Evolutionary conservation across 1,284 basidiomycete species (phyloP).

Genomic region (Moesziomyces sp.): DNA sequence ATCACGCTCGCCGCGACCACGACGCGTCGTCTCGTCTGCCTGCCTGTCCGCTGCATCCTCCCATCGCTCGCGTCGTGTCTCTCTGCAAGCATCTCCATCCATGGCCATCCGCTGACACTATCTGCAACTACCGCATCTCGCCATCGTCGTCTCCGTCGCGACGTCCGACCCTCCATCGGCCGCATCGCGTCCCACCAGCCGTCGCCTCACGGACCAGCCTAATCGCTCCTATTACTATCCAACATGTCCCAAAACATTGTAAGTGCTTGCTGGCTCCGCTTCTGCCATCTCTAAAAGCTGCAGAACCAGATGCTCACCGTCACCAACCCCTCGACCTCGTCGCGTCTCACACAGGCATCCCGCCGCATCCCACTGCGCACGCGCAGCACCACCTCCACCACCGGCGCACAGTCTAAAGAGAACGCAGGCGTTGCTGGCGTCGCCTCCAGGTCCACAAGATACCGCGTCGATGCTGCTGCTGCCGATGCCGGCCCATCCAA

Average conservation of each 20-base stretch:
- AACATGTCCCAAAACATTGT: conserved; percentile 39
- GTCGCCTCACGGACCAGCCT: not conserved
- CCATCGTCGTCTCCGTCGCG: conserved; percentile 11
- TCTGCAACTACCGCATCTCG: conserved; percentile 14
- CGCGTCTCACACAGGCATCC: conserved; percentile 29
- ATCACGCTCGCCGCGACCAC: not conserved
- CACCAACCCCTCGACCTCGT: not conserved
- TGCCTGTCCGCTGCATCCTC: not conserved
- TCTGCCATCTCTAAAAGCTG: not conserved
- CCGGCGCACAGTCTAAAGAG: conserved; percentile 44
- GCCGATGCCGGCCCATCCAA: conserved; percentile 51
- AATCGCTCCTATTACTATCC: not conserved
- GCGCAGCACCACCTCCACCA: conserved; percentile 42
- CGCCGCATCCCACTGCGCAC: conserved; percentile 50
- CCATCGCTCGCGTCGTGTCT: not conserved
- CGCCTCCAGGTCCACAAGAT: conserved; percentile 31
- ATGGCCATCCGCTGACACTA: not conserved
- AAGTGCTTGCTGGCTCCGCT: conserved; percentile 6
- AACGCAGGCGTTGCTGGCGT: conserved; percentile 33
- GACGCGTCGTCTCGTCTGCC: conserved; percentile 16
- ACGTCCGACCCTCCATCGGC: conserved; percentile 10
- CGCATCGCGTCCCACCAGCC: not conserved
- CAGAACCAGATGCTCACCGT: conserved; percentile 9
- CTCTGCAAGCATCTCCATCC: not conserved
- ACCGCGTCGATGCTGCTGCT: conserved; percentile 27